phyloP scores from a whole-genome alignment of 805 yeast species.

The Kodamaea leandrae region DNA sequence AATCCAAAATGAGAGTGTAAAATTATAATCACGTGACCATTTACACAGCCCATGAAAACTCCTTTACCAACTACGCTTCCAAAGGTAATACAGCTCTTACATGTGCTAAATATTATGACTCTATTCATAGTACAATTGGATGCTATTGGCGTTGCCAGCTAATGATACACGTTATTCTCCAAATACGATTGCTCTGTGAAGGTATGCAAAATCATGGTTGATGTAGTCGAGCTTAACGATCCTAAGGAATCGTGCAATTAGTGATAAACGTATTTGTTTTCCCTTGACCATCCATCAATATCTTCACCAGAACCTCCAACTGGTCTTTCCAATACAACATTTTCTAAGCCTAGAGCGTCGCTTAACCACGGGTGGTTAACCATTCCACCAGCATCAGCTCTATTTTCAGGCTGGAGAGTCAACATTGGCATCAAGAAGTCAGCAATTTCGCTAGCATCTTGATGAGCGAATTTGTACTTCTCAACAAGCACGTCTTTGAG shows the following conservation, averaged over 20 bases:
- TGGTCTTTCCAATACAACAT: slow-evolving; percentile 67
- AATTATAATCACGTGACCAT: neutral
- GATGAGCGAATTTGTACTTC: slow-evolving; percentile 71
- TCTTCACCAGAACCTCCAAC: slow-evolving; percentile 81
- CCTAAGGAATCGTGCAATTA: no score
- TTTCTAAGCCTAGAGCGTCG: slow-evolving; percentile 75
- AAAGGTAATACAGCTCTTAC: no score
- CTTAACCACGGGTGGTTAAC: slow-evolving; percentile 81
- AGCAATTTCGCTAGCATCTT: slow-evolving; percentile 69
- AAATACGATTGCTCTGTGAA: neutral
- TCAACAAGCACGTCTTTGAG: slow-evolving; percentile 76
- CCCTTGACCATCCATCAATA: slow-evolving; percentile 87
- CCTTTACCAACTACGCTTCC: no score
- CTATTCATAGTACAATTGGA: neutral
- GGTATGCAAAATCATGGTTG: no score
- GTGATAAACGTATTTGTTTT: slow-evolving; percentile 22
- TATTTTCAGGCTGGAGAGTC: slow-evolving; percentile 64
- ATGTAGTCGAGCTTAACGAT: no score
- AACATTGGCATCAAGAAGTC: slow-evolving; percentile 86
- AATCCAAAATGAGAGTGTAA: neutral
- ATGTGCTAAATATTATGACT: no score
- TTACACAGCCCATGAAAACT: no score
- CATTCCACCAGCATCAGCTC: slow-evolving; percentile 97
- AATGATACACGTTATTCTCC: neutral
- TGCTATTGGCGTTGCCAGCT: neutral